A percentile compares a stretch with the other conserved stretches of the same genome.
Evolutionary conservation across 345 rosid species (phyloP).

Genomic region (Cochlearia excelsa): DNA sequence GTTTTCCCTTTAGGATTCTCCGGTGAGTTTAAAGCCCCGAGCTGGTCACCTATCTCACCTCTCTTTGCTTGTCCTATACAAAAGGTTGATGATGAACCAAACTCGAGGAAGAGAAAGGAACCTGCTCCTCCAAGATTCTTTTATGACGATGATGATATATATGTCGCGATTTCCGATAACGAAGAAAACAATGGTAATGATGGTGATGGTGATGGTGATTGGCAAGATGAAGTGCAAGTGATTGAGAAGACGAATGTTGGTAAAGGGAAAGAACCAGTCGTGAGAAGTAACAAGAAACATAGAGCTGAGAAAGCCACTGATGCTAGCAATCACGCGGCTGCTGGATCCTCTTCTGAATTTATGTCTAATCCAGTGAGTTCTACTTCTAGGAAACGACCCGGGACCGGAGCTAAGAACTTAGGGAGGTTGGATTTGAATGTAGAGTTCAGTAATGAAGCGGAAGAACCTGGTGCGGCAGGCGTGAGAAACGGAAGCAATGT

Average conservation of each 20-base stretch:
- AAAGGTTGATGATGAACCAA: slow-evolving; percentile 18
- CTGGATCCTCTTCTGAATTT: slow-evolving; percentile 30
- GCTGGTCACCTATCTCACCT: slow-evolving; percentile 77
- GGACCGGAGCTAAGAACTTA: slow-evolving; percentile 52
- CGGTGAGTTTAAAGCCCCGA: slow-evolving; percentile 33
- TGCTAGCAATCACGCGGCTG: slow-evolving; percentile 18
- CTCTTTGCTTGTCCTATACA: slow-evolving; percentile 50
- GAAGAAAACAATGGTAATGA: slow-evolving; percentile 46
- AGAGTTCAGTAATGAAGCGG: slow-evolving; percentile 86
- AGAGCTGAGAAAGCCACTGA: slow-evolving; percentile 37
- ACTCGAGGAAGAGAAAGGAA: slow-evolving; percentile 19
- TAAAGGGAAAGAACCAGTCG: slow-evolving; percentile 43
- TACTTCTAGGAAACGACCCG: slow-evolving; percentile 48
- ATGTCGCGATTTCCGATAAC: slow-evolving; percentile 56
- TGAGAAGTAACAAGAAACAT: slow-evolving; percentile 42
- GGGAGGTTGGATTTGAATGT: slow-evolving; percentile 95
- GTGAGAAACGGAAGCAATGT: slow-evolving; percentile 45
- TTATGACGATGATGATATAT: slow-evolving; percentile 53
- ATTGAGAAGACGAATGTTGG: slow-evolving; percentile 46
- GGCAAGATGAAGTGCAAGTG: slow-evolving; percentile 38
- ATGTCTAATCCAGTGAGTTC: slow-evolving; percentile 41
- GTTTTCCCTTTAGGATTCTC: slow-evolving; percentile 67
- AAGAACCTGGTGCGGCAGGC: slow-evolving; percentile 48
- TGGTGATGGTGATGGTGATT: slow-evolving; percentile 54
- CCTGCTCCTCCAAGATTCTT: slow-evolving; percentile 36